phyloP scores from a whole-genome alignment of 768 basidiomycete species.

The Lentinula sp. region DNA sequence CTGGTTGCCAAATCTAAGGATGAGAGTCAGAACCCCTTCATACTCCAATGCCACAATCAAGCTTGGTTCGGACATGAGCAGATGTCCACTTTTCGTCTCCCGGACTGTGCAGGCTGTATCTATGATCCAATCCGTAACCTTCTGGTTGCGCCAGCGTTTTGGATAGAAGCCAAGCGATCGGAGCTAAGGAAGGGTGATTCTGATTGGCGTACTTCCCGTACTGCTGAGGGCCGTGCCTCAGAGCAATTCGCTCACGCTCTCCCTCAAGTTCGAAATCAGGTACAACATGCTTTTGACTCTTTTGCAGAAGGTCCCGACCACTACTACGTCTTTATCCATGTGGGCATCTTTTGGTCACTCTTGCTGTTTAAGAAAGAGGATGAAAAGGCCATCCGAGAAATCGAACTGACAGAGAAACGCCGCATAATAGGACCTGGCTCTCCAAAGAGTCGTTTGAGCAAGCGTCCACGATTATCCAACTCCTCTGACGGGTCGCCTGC shows the following conservation, averaged over 20 bases:
- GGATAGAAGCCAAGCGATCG: not conserved
- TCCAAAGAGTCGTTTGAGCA: no score
- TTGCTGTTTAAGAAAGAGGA: not conserved
- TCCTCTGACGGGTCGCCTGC: no score
- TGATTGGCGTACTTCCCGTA: not conserved
- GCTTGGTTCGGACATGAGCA: not conserved
- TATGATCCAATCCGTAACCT: not conserved
- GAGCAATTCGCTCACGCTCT: not conserved
- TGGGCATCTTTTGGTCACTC: not conserved
- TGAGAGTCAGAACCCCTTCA: not conserved
- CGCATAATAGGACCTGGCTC: no score
- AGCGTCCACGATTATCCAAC: no score
- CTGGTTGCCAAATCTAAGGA: not conserved
- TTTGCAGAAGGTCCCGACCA: not conserved
- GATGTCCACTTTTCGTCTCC: not conserved
- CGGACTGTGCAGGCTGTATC: not conserved
- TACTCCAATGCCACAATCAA: not conserved
- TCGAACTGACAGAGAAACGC: rapidly evolving
- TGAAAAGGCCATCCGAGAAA: not conserved
- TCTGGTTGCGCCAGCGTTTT: not conserved
- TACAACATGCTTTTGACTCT: not conserved
- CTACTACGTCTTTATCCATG: not conserved
- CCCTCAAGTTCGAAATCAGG: not conserved
- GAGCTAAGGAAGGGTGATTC: not conserved
- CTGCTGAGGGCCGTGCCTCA: not conserved